Evolutionary conservation across 768 basidiomycete genomes (phyloP).

Genomic region (Psilocybe tampanensis): DNA sequence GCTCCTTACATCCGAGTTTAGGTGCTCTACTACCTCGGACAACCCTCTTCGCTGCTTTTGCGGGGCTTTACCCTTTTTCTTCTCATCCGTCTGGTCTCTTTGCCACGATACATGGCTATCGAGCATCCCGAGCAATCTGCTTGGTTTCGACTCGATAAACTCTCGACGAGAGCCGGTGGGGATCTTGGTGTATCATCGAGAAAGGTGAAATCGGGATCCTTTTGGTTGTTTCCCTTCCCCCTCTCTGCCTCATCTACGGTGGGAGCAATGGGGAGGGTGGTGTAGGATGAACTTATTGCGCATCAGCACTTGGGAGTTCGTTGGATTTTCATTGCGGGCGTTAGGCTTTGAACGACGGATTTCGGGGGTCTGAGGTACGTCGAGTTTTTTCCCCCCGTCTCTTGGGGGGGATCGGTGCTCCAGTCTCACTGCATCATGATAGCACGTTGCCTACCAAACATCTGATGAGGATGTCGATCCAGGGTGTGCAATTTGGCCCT

Average conservation of each 20-base stretch:
- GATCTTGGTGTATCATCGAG: background rate
- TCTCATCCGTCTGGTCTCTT: constrained; percentile 11
- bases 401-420: background rate
- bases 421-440: constrained; percentile 5
- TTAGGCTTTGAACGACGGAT: no score
- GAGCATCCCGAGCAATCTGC: background rate
- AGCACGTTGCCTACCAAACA: background rate
- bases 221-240: background rate
- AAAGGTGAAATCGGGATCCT: background rate
- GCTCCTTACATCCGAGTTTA: constrained; percentile 32
- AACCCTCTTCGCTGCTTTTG: constrained; percentile 26
- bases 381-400: background rate
- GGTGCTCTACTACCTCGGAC: constrained; percentile 19
- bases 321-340: no score
- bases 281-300: background rate
- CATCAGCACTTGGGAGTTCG: background rate
- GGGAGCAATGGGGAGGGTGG: background rate
- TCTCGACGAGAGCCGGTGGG: background rate
- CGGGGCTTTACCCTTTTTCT: constrained; percentile 21
- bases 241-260: constrained; percentile 6
- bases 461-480: background rate
- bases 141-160: background rate
- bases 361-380: background rate
- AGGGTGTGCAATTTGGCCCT: background rate
- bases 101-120: constrained; percentile 6